These are phyloP conservation scores for Apiotrichum veenhuisii DNA, from an alignment of 1,284 basidiomycete species.

Conservation along the genomic window DNA sequence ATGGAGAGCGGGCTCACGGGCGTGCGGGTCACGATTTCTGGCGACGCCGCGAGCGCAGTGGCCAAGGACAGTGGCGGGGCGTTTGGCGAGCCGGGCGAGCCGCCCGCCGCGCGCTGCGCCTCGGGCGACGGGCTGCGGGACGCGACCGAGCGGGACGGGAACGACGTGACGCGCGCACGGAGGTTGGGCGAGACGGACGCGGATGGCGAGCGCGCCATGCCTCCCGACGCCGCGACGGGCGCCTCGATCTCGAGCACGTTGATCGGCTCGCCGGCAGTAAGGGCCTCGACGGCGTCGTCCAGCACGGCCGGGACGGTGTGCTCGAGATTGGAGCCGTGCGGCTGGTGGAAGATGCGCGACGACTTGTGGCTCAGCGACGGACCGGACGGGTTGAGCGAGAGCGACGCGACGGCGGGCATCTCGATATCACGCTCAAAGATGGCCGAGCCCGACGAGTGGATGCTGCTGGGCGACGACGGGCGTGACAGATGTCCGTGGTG, in stretches of 20 bases:
- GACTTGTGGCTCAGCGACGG: slow-evolving; percentile 38
- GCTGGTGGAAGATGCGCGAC: slow-evolving; percentile 32
- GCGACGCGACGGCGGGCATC: slow-evolving; percentile 32
- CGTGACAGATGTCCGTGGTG: slow-evolving; percentile 21
- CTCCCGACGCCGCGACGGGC: slow-evolving; percentile 15
- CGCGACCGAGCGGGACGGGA: slow-evolving; percentile 2
- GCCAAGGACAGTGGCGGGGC: not conserved
- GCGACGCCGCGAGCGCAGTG: not conserved
- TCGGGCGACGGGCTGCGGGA: slow-evolving; percentile 19
- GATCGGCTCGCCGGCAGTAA: slow-evolving; percentile 25
- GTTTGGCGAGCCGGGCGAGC: not conserved
- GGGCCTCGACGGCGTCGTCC: slow-evolving; percentile 49
- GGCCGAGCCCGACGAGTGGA: slow-evolving; percentile 44
- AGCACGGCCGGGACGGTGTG: slow-evolving; percentile 47
- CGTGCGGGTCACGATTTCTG: not conserved
- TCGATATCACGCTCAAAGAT: slow-evolving; percentile 51
- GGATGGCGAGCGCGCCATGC: slow-evolving; percentile 35
- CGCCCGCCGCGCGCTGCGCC: not conserved
- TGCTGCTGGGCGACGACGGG: slow-evolving; percentile 40
- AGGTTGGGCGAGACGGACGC: slow-evolving; percentile 25
- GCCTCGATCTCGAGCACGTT: slow-evolving; percentile 44
- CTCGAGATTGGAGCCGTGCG: slow-evolving; percentile 43
- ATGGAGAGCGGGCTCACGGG: no score
- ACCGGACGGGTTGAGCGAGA: slow-evolving; percentile 29
- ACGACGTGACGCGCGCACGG: slow-evolving; percentile 15